Evolutionary conservation across 176 grass and related monocot genomes (phyloP).

Genomic region (Carex littledalei): DNA sequence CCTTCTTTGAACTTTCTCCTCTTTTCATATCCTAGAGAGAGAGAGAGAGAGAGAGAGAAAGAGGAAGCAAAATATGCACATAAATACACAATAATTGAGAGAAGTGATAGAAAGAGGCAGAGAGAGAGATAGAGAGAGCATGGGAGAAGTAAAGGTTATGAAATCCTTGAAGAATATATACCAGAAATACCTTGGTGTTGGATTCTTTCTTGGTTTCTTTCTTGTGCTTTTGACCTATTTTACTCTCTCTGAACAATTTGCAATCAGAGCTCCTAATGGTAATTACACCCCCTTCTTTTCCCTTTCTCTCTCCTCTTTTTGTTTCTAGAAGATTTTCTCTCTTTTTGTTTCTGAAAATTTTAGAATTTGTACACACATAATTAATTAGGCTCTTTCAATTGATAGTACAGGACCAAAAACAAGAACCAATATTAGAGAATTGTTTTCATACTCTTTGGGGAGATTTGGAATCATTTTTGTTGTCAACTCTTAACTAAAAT

Average conservation of each 20-base stretch:
- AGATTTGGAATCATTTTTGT: background rate
- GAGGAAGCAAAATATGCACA: background rate
- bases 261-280: constrained; percentile 66
- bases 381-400: background rate
- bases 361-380: background rate
- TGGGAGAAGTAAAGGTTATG: constrained; percentile 50
- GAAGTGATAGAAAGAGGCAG: background rate
- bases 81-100: constrained; percentile 21
- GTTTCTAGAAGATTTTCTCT: background rate
- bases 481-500: too few relatives aligned
- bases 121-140: background rate
- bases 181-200: constrained; percentile 47
- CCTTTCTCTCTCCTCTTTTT: background rate
- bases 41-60: background rate
- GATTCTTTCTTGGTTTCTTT: constrained; percentile 75
- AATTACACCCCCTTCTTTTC: background rate
- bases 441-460: background rate
- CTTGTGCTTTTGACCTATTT: constrained; percentile 67
- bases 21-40: background rate
- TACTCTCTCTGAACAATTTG: constrained; percentile 58
- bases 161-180: constrained; percentile 43
- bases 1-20: constrained; percentile 28
- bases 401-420: background rate
- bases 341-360: background rate
- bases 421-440: background rate